These are phyloP conservation scores for Exophiala bonariae DNA, from an alignment of 2,329 filamentous ascomycete genomes.

Conservation along the genomic window DNA sequence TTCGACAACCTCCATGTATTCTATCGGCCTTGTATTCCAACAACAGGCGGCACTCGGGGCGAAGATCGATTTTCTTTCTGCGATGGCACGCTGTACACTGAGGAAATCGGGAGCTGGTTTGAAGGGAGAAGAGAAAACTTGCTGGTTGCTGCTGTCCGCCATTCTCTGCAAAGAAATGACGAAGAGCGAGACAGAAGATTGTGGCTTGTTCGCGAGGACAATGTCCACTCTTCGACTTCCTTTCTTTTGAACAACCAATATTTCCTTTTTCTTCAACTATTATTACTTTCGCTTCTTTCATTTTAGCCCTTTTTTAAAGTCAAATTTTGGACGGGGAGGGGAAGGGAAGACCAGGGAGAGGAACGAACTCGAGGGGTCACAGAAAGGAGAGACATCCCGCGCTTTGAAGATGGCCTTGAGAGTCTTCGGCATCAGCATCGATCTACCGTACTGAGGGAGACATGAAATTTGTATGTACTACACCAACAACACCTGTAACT, in stretches of 20 bases:
- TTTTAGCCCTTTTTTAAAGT: not conserved
- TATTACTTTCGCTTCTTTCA: not conserved
- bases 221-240: not conserved
- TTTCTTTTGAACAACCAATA: not conserved
- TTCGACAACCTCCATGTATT: slow-evolving; percentile 15
- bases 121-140: too few relatives aligned
- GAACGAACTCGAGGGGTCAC: not conserved
- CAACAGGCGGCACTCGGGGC: not conserved
- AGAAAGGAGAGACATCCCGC: too few relatives aligned
- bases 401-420: too few relatives aligned
- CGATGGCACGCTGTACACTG: too few relatives aligned
- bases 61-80: not conserved
- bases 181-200: not conserved
- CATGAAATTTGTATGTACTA: too few relatives aligned
- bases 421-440: too few relatives aligned
- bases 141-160: too few relatives aligned
- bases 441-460: too few relatives aligned
- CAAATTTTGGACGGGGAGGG: not conserved
- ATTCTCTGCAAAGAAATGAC: too few relatives aligned
- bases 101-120: too few relatives aligned
- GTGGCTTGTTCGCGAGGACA: too few relatives aligned
- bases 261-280: not conserved
- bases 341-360: not conserved
- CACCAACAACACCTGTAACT: not conserved
- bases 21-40: slow-evolving; percentile 13